Base-by-base conservation (phyloP, 1,139 yeast species). In the Kodamaea ohmeri region DNA sequence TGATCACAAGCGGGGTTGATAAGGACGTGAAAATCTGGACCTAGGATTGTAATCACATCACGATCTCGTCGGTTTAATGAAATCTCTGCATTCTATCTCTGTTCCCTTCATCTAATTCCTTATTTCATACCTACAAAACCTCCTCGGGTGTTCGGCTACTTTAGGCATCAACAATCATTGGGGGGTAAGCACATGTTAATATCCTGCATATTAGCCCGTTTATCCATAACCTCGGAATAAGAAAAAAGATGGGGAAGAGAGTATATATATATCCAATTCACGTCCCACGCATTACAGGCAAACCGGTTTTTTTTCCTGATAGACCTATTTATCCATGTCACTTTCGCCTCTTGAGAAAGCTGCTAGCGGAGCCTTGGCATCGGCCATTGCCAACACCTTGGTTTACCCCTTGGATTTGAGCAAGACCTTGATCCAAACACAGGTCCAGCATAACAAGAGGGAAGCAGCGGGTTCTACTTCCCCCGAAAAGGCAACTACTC, bases 311-410 rank as follows among this genome's bases (percentile, higher is more conserved):
- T 29, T 29, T 29, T 17, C 14, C 18, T 19, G 11, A 20, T 30
- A 30, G 33, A 18, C 9, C 21, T 20, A 17, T 30, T 19, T 19
- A 30, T 32, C 8, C 12, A 70, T 69, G 75, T 59, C 73, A 8
- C 71, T 71, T 46, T 48, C 78, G 4, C 79, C 81, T 19, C 52
- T 78, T 26, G 94, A 87, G 47, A 81, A 82, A 56, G 96, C 96
- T 0, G 74, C 86, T 14, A 82, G 88, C 36, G 96, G 96, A 1
- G 89, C 95, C 0, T 71, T 83, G 40, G 95, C 95, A 6, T 87
- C 95, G 3, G 84, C 82, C 32, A 61, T 85, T 41, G 95, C 96
- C 32, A 87, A 84, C 58, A 69, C 88, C n/a, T 67, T 80, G 32
- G 87, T 83, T 2, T 85, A 82, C 51, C 95, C 95, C 0, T 61